A percentile compares a stretch with the other conserved stretches of the same genome.
Evolutionary conservation across 805 yeast genomes (phyloP).

Genomic region (Sugiyamaella chiloensis): DNA sequence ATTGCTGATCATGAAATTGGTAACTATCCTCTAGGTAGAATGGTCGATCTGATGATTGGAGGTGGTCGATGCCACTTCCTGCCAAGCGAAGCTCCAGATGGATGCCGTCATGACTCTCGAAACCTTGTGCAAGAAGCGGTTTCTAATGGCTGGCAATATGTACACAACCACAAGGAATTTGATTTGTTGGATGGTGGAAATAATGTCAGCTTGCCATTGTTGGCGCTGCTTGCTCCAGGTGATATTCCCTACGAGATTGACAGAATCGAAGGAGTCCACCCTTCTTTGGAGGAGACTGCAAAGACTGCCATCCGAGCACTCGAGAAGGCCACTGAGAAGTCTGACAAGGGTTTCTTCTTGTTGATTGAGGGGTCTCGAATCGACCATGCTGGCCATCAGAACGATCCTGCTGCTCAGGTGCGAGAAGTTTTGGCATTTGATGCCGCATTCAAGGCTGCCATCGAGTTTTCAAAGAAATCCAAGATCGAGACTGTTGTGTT

Average conservation of each 20-base stretch:
- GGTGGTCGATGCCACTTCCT: slow-evolving; percentile 88
- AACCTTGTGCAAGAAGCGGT: slow-evolving; percentile 66
- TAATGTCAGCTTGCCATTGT: slow-evolving; percentile 68
- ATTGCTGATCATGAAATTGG: slow-evolving; percentile 90
- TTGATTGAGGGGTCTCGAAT: slow-evolving; percentile 89
- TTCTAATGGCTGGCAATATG: slow-evolving; percentile 60
- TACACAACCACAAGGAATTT: slow-evolving; percentile 56
- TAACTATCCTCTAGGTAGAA: slow-evolving; percentile 69
- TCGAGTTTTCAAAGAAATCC: slow-evolving; percentile 61
- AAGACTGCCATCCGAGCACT: slow-evolving; percentile 69
- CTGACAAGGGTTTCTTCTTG: slow-evolving; percentile 82
- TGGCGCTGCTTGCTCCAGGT: slow-evolving; percentile 68
- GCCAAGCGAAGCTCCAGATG: slow-evolving; percentile 48
- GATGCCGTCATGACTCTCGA: slow-evolving; percentile 68
- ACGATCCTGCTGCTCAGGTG: slow-evolving; percentile 93
- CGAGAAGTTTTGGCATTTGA: slow-evolving; percentile 87
- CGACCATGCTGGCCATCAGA: slow-evolving; percentile 93
- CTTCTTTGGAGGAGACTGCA: slow-evolving; percentile 78
- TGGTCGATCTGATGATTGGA: slow-evolving; percentile 82
- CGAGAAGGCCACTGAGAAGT: slow-evolving; percentile 60
- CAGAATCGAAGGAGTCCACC: slow-evolving; percentile 56
- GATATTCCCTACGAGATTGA: slow-evolving; percentile 88
- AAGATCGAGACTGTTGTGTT: slow-evolving; percentile 76
- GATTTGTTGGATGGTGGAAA: slow-evolving; percentile 55
- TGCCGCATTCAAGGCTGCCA: slow-evolving; percentile 71